Evolutionary conservation across 306 rosid genomes (phyloP).

Genomic region (Cucurbita maxima): DNA sequence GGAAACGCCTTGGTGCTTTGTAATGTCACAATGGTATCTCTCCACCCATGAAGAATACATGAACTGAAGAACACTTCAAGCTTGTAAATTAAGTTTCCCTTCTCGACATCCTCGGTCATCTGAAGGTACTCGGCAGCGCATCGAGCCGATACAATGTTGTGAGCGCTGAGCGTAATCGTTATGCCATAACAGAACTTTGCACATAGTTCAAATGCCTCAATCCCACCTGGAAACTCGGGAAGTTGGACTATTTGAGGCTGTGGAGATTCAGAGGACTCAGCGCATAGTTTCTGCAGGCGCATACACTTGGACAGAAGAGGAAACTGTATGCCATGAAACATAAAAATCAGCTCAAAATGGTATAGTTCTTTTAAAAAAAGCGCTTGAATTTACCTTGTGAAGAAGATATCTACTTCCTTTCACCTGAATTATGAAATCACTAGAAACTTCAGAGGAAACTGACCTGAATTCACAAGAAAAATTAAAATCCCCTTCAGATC

Average conservation of each 20-base stretch:
- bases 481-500: background rate
- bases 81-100: slow-evolving; percentile 70
- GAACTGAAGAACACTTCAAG: slow-evolving; percentile 84
- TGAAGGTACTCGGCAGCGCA: slow-evolving; percentile 83
- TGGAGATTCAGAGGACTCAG: slow-evolving; percentile 61
- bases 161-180: slow-evolving; percentile 71
- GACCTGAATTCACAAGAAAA: slow-evolving; percentile 41
- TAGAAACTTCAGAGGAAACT: slow-evolving; percentile 86
- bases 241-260: slow-evolving; percentile 62
- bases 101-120: slow-evolving; percentile 94
- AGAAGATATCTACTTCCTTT: slow-evolving; percentile 79
- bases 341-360: background rate
- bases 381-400: slow-evolving; percentile 57
- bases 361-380: slow-evolving; percentile 7
- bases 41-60: slow-evolving; percentile 88
- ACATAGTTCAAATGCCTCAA: slow-evolving; percentile 80
- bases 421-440: slow-evolving; percentile 87
- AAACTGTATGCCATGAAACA: slow-evolving; percentile 35
- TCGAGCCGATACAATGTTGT: slow-evolving; percentile 77
- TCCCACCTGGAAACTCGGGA: slow-evolving; percentile 77
- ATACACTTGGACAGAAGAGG: slow-evolving; percentile 84
- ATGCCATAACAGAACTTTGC: slow-evolving; percentile 96
- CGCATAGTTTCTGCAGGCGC: slow-evolving; percentile 62
- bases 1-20: slow-evolving; percentile 69
- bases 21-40: slow-evolving; percentile 67